These are phyloP conservation scores for Trametopsis cervina DNA, from an alignment of 768 basidiomycete species.

Conservation along the genomic window DNA sequence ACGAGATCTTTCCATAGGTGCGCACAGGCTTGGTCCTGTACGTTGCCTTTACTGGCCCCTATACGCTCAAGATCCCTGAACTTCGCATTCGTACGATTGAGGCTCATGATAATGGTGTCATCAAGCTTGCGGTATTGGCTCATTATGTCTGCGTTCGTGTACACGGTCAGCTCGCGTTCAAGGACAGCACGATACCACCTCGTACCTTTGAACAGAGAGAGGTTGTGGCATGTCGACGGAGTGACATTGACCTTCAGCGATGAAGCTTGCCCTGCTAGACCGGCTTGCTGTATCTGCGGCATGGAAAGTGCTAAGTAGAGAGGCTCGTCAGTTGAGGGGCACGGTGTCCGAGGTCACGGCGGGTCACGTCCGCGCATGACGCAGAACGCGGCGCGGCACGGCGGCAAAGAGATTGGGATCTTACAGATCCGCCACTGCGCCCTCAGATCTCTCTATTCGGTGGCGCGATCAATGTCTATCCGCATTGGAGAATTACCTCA, in stretches of 20 bases:
- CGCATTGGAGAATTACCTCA: background rate
- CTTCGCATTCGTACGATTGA: slow-evolving; percentile 73
- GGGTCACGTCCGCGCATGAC: background rate
- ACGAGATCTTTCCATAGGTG: slow-evolving; percentile 75
- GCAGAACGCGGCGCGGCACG: background rate
- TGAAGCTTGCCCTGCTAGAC: slow-evolving; percentile 63
- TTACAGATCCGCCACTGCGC: no score
- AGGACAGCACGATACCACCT: slow-evolving; percentile 6
- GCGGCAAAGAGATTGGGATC: no score
- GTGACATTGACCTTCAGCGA: slow-evolving; percentile 60
- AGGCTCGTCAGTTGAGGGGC: slow-evolving; percentile 7
- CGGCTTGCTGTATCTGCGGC: slow-evolving; percentile 40
- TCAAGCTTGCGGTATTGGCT: slow-evolving; percentile 77
- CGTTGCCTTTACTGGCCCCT: slow-evolving; percentile 39
- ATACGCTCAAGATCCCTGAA: slow-evolving; percentile 66
- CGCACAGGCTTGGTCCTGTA: slow-evolving; percentile 71
- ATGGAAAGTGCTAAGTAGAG: slow-evolving; percentile 18
- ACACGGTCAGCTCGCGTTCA: slow-evolving; percentile 7
- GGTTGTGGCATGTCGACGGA: slow-evolving; percentile 65
- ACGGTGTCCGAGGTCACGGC: background rate
- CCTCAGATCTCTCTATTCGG: no score
- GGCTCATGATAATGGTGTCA: slow-evolving; percentile 71
- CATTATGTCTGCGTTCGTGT: slow-evolving; percentile 59
- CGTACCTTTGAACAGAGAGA: slow-evolving; percentile 72
- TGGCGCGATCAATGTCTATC: slow-evolving; percentile 1